Percentiles rank a stretch among this genome's conserved stretches.
Evolutionary conservation across 2,329 filamentous ascomycete genomes (phyloP).

Genomic region (Thelonectria olida): DNA sequence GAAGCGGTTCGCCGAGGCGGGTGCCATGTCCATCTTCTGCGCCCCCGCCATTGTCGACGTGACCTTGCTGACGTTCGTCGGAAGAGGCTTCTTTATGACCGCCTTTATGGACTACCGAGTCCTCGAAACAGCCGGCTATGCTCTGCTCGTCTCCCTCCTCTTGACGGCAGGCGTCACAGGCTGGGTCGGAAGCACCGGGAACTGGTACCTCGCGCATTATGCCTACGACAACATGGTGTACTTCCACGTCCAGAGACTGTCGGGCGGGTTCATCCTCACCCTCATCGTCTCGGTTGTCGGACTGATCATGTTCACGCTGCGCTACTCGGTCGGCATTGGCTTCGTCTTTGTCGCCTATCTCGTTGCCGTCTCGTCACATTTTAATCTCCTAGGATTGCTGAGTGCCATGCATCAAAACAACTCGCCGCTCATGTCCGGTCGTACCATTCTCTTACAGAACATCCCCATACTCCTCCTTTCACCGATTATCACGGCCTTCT

Average conservation of each 20-base stretch:
- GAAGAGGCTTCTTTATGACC: conserved; percentile 31
- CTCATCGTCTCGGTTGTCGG: conserved; percentile 15
- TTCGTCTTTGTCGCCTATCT: conserved; percentile 29
- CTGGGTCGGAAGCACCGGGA: conserved; percentile 29
- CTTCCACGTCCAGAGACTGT: conserved; percentile 29
- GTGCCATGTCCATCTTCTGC: conserved; percentile 32
- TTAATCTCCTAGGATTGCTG: conserved; percentile 30
- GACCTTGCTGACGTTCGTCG: conserved; percentile 27
- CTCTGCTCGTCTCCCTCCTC: conserved; percentile 22
- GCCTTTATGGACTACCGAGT: conserved; percentile 24
- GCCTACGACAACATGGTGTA: conserved; percentile 34
- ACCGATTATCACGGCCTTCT: conserved; percentile 25
- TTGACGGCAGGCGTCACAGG: conserved; percentile 32
- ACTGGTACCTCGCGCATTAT: conserved; percentile 30
- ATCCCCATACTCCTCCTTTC: conserved; percentile 25
- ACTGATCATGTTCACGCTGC: conserved; percentile 22
- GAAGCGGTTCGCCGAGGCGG: conserved; percentile 25
- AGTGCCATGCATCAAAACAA: conserved; percentile 30
- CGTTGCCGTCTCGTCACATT: conserved; percentile 27
- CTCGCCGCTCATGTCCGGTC: conserved; percentile 22
- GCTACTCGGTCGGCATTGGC: conserved; percentile 16
- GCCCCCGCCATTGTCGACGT: conserved; percentile 28
- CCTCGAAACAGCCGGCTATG: conserved; percentile 27
- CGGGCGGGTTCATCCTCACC: conserved; percentile 27
- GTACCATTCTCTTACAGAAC: conserved; percentile 22